Percentiles rank a stretch among this genome's conserved stretches.
phyloP scores from a whole-genome alignment of 352 stramenopile genomes.

The Elongisporangium prolatum region DNA sequence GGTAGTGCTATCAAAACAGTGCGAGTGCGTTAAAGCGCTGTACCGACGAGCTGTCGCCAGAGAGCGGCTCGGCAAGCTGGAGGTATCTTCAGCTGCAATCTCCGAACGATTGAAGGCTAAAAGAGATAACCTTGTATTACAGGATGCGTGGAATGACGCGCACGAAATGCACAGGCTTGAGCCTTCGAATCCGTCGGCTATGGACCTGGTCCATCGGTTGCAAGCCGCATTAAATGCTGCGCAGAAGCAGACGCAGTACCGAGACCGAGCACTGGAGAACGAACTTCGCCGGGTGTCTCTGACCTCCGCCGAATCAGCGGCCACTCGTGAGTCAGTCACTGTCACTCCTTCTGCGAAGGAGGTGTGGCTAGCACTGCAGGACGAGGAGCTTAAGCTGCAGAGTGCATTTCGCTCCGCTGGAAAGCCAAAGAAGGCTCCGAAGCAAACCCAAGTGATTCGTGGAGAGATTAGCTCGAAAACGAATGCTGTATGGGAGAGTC shows the following conservation, averaged over 20 bases:
- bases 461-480: conserved; percentile 32
- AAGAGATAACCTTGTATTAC: neutral
- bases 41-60: conserved; percentile 82
- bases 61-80: conserved; percentile 59
- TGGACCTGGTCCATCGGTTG: conserved; percentile 2
- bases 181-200: conserved; percentile 31
- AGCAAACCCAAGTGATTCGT: conserved; percentile 1
- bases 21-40: conserved; percentile 82
- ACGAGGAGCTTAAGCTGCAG: conserved; percentile 39
- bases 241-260: neutral
- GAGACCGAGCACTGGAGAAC: neutral
- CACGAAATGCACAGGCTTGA: conserved; percentile 23
- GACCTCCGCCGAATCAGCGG: neutral
- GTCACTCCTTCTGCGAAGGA: conserved; percentile 10
- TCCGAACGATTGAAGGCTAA: no score
- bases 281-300: conserved; percentile 4
- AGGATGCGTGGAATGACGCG: conserved; percentile 33
- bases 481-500: conserved; percentile 25
- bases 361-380: conserved; percentile 50
- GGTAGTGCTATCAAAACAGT: conserved; percentile 57
- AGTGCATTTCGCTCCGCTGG: conserved; percentile 5
- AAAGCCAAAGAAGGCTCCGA: conserved; percentile 6
- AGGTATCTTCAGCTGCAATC: conserved; percentile 16
- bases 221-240: neutral
- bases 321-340: neutral